Evolutionary conservation across 2,329 filamentous ascomycete species (phyloP), one percentile per base, ranked within the genome.

Genomic region (Graphium sp.): DNA sequence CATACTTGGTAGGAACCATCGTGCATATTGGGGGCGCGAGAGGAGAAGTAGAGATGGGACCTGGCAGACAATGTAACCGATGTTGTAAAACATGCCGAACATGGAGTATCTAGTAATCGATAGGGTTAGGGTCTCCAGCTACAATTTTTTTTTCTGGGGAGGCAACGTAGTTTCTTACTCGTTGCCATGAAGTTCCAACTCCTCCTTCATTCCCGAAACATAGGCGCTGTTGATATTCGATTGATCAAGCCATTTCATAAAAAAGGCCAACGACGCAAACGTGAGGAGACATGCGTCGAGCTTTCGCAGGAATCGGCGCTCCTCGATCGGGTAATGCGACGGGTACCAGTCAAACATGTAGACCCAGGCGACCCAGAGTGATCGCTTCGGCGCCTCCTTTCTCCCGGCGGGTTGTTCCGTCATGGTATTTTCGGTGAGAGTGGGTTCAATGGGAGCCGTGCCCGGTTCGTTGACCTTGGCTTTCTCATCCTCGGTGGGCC

Each of bases 191-290:
- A 54, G 40, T 2, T 40, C 29, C 1, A 50, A 37, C 9, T 50
- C 47, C 17, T 48, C 43, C n/a, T 52, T 49, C 50, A 56, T 53
- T 1, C 52, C 52, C 1, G 45, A 48, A 11, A 50, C 46, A 25
- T 55, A 56, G 6, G 52, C 53, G 32, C 48, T 49, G 32, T 41
- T 47, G 34, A 46, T 40, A 28, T 46, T 49, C 15, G 37, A 33
- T 26, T 44, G 42, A 33, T 52, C 47, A 4, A 53, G 47, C 32
- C 22, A 24, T 24, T 24, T 24, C 7, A 24, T n/a, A 28, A 46
- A 44, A 31, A 42, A 16, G 7, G 9, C 11, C 8, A 19, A 14
- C 17, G 15, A 20, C 26, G 13, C 13, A 18, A 20, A 18, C 14
- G 24, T 26, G 5, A 26, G n/a, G 5, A 18, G n/a, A n/a, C n/a